These are phyloP conservation scores for Flaveria sonorensis DNA, from an alignment of 129 eudicot genomes.

Conservation along the genomic window DNA sequence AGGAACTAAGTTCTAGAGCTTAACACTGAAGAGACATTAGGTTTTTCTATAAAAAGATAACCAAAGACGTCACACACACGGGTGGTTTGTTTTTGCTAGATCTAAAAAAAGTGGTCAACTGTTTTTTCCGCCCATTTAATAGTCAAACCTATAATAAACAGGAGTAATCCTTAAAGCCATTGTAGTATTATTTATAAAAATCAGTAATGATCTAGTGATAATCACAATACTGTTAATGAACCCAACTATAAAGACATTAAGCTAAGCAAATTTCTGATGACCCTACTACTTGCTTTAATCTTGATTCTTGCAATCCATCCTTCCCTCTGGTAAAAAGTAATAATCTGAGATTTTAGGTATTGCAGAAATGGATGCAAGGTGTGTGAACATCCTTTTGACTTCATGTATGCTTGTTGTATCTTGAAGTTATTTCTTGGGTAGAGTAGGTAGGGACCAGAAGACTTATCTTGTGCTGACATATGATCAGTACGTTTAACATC, in stretches of 20 bases:
- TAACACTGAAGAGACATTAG: no score
- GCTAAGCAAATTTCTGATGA: no score
- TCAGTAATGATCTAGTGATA: not conserved
- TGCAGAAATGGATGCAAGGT: not conserved
- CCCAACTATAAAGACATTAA: no score
- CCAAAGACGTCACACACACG: not conserved
- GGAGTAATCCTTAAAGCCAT: not conserved
- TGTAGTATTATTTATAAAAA: not conserved
- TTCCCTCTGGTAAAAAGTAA: no score
- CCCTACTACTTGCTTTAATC: no score
- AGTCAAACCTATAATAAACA: not conserved
- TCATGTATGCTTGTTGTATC: constrained; percentile 1
- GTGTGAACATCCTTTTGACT: not conserved
- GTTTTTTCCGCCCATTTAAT: not conserved
- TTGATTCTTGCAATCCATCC: no score
- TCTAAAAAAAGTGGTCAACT: not conserved
- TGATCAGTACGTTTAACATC: not conserved
- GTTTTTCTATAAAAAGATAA: not conserved
- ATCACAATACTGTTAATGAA: not conserved
- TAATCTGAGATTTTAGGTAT: not conserved
- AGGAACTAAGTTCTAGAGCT: not conserved
- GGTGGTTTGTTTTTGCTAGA: not conserved
- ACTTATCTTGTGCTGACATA: not conserved
- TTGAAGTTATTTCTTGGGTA: not conserved
- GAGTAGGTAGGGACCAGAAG: constrained; percentile 1